Conservation (phyloP, 768 basidiomycete genomes). For the Cystobasidium ongulense region DNA sequence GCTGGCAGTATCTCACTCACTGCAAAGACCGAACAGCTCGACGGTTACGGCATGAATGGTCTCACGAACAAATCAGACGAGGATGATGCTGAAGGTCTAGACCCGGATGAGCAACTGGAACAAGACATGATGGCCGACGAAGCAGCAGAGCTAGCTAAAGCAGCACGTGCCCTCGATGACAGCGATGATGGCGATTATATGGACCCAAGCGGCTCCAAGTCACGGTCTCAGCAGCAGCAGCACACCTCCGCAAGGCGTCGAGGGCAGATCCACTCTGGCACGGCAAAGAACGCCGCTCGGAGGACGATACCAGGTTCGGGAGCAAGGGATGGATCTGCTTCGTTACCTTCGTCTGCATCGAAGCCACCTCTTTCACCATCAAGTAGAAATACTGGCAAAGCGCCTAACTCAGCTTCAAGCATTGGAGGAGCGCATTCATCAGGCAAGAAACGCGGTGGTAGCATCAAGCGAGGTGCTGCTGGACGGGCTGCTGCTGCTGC, state of each 20-base stretch:
- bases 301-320: not conserved
- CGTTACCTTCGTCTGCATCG: not conserved
- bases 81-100: not conserved
- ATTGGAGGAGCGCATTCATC: not conserved
- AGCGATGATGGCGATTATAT: conserved; percentile 7
- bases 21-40: not conserved
- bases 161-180: not conserved
- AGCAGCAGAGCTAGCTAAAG: conserved; percentile 15
- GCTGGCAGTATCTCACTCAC: not conserved
- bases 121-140: not conserved
- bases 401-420: not conserved
- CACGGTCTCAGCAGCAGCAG: not conserved
- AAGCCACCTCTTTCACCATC: not conserved
- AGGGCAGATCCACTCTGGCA: not conserved
- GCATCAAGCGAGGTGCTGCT: not conserved
- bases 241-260: not conserved
- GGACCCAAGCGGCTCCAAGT: not conserved
- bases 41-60: not conserved
- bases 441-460: not conserved
- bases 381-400: not conserved
- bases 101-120: not conserved
- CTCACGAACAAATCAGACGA: not conserved
- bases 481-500: not conserved
- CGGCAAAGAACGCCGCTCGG: not conserved
- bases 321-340: not conserved